A percentile compares a stretch with the other conserved stretches of the same genome.
Conservation (phyloP, 495 filamentous ascomycete species). For the Lindgomyces ingoldianus region DNA sequence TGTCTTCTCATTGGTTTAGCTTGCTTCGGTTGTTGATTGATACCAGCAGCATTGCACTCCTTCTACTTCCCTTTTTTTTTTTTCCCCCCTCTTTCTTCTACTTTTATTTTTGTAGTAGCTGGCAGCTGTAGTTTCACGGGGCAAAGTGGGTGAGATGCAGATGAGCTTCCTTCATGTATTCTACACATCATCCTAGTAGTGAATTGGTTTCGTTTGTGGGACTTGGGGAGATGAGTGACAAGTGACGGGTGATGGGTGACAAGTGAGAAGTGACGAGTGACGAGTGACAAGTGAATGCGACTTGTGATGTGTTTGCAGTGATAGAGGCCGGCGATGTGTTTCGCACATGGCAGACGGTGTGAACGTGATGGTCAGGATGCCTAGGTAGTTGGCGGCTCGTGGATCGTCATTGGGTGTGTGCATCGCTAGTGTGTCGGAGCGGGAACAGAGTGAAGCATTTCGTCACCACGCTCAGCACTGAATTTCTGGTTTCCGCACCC, state of each 20-base stretch:
- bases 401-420: conserved; percentile 16
- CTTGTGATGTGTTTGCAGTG: background rate
- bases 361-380: conserved; percentile 16
- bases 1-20: conserved; percentile 32
- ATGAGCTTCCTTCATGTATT: conserved; percentile 36
- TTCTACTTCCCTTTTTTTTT: conserved; percentile 28
- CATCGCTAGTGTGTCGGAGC: conserved; percentile 13
- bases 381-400: background rate
- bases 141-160: conserved; percentile 11
- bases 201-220: conserved; percentile 39
- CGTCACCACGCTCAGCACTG: conserved; percentile 31
- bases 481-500: conserved; percentile 31
- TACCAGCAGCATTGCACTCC: conserved; percentile 42
- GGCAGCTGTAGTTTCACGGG: conserved; percentile 30
- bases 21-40: conserved; percentile 41
- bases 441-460: conserved; percentile 28
- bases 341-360: conserved; percentile 1
- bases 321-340: background rate
- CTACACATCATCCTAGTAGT: conserved; percentile 39
- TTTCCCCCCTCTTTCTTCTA: background rate
- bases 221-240: background rate
- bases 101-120: conserved; percentile 30
- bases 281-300: background rate
- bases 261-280: background rate
- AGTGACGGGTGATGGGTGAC: background rate